Conservation (phyloP, 768 basidiomycete genomes). For the Sutorius australiensis region DNA sequence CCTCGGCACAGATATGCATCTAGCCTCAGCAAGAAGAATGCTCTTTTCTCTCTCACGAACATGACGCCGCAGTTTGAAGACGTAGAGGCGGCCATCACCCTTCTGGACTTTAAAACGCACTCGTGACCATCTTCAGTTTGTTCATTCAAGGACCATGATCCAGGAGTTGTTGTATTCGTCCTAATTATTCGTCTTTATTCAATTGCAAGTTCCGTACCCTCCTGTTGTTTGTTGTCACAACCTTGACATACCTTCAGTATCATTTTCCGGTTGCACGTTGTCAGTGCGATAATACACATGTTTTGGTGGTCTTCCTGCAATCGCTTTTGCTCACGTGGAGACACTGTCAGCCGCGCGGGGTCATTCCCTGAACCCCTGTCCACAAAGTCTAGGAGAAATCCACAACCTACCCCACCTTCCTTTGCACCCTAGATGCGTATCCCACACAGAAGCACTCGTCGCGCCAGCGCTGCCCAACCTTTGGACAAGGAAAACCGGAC, state of each 20-base stretch:
- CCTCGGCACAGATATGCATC: constrained; percentile 6
- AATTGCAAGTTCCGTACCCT: background rate
- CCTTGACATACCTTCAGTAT: constrained; percentile 3
- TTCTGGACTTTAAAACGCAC: constrained; percentile 31
- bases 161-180: constrained; percentile 14
- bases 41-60: background rate
- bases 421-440: constrained; percentile 25
- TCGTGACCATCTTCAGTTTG: constrained; percentile 3
- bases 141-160: background rate
- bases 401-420: constrained; percentile 25
- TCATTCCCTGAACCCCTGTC: background rate
- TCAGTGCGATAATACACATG: background rate
- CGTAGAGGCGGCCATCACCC: constrained; percentile 36
- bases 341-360: constrained; percentile 21
- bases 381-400: background rate
- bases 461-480: constrained; percentile 8
- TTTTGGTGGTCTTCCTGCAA: background rate
- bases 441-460: constrained; percentile 27
- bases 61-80: constrained; percentile 26
- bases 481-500: constrained; percentile 18
- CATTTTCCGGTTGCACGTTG: background rate
- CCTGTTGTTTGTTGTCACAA: constrained; percentile 11
- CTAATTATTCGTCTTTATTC: constrained; percentile 32
- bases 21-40: background rate
- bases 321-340: constrained; percentile 19